phyloP scores from a whole-genome alignment of 2,329 filamentous ascomycete genomes.

The Phoma herbarum region DNA sequence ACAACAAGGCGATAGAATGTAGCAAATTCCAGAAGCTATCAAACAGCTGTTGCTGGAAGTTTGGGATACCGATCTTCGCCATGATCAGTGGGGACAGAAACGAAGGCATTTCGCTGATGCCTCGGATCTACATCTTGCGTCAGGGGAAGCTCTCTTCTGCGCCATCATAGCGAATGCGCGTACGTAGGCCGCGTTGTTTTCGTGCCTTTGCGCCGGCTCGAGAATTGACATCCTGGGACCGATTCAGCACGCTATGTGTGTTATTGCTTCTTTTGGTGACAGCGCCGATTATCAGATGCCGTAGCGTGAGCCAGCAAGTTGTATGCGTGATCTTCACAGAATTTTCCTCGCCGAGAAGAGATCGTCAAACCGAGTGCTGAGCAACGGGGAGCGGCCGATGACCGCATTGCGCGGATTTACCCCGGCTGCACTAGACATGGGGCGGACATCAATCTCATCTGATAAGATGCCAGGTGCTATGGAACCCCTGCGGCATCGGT shows the following conservation, averaged over 20 bases:
- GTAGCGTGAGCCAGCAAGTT: conserved; percentile 9
- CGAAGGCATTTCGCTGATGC: conserved; percentile 39
- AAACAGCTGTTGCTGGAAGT: conserved; percentile 20
- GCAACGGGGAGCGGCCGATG: conserved; percentile 18
- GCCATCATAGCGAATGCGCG: conserved; percentile 16
- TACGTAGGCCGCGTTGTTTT: conserved; percentile 20
- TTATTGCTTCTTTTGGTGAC: conserved; percentile 28
- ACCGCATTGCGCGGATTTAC: conserved; percentile 24
- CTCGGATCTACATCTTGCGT: conserved; percentile 44
- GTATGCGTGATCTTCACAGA: conserved; percentile 24
- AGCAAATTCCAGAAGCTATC: conserved; percentile 31
- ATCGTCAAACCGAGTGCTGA: conserved; percentile 28
- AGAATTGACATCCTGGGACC: conserved; percentile 21
- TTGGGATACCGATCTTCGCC: conserved; percentile 22
- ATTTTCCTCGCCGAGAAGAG: conserved; percentile 20
- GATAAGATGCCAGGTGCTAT: conserved; percentile 33
- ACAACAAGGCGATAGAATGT: conserved; percentile 33
- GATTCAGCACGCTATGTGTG: conserved; percentile 14
- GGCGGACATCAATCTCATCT: conserved; percentile 34
- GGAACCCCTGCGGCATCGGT: conserved; percentile 28
- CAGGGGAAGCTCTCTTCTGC: conserved; percentile 11
- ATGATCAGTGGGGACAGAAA: conserved; percentile 21
- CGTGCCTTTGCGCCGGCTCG: conserved; percentile 12
- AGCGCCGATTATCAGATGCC: conserved; percentile 27
- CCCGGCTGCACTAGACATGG: conserved; percentile 17